Base-by-base conservation (phyloP, 2,329 filamentous ascomycete genomes). In the Xylaria sp. region DNA sequence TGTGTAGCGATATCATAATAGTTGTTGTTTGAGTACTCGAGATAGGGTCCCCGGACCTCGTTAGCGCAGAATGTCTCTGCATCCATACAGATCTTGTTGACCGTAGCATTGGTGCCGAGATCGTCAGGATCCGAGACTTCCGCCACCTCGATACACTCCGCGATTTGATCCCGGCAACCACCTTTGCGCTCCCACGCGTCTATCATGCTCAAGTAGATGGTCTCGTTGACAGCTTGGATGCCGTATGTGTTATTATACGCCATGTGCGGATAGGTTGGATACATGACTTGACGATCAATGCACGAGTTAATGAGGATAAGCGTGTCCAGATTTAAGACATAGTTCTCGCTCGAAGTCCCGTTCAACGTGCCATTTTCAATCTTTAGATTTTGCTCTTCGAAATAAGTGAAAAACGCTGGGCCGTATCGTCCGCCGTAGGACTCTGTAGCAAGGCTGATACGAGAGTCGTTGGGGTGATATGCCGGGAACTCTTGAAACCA, bases 251-350 rank as follows among this genome's bases (percentile, higher is more conserved):
- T 86, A 71, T 84, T 83, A 60, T 80, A 80, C 9, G 81, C 80
- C 63, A 81, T 84, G 20, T 81, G 78, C 7, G 83, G 77, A 68
- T 83, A 83, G 3, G 78, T 75, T 7, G 82, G 80, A 61, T 82
- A 81, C 68, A 84, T 82, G 2, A 78, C 70, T 15, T 76, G 74
- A 9, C 81, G 77, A 70, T 89, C 86, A 66, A 86, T 82, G 79
- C 84, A 87, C 30, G 85, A 86, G 73, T 89, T 89, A 77, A 87
- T 84, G 68, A 89, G 82, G 15, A 85, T 83, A 8, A 89, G 79
- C 0, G 85, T 78, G 30, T 78, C 76, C 2, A 79, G 63, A 50
- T 76, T 73, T 41, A 78, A 66, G 34, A 75, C 66, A 48, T 73
- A 74, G 65, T 76, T 76, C 46, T 77, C 74, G 50, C 76, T 76